phyloP scores from a whole-genome alignment of 176 grass and related monocot genomes.

The Aechmea fasciata region DNA sequence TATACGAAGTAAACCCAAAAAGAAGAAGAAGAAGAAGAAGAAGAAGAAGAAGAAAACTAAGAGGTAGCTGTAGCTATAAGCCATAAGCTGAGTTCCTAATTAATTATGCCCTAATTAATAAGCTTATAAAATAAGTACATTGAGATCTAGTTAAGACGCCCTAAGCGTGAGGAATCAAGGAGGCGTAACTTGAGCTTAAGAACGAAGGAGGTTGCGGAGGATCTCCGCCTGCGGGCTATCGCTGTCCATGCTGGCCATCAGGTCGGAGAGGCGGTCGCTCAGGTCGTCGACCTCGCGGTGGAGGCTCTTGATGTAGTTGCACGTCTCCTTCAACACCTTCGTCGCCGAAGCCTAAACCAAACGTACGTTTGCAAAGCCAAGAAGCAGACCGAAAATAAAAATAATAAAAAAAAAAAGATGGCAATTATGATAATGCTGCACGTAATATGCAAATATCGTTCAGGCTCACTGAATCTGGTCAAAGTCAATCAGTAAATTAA shows the following conservation, averaged over 20 bases:
- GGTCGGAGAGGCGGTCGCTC: constrained; percentile 50
- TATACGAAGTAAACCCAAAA: not conserved
- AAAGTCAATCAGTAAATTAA: no score
- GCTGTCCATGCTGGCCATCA: constrained; percentile 47
- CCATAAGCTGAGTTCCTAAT: no score
- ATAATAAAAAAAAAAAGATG: no score
- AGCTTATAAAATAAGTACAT: not conserved
- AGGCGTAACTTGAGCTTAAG: not conserved
- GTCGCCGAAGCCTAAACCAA: constrained; percentile 39
- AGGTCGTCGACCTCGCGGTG: constrained; percentile 68
- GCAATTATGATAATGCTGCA: no score
- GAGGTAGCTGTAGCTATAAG: no score
- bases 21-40: not conserved
- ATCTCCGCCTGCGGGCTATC: constrained; percentile 57
- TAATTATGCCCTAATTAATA: no score
- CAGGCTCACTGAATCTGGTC: no score
- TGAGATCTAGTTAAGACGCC: not conserved
- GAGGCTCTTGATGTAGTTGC: constrained; percentile 75
- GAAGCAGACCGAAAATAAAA: no score
- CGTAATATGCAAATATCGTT: no score
- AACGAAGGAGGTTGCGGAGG: constrained; percentile 52
- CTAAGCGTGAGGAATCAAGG: no score
- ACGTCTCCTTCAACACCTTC: constrained; percentile 69
- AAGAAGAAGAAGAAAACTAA: not conserved
- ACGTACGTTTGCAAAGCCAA: no score